These are phyloP conservation scores for Phytophthora cactorum DNA, from an alignment of 352 stramenopile species.

Conservation along the genomic window DNA sequence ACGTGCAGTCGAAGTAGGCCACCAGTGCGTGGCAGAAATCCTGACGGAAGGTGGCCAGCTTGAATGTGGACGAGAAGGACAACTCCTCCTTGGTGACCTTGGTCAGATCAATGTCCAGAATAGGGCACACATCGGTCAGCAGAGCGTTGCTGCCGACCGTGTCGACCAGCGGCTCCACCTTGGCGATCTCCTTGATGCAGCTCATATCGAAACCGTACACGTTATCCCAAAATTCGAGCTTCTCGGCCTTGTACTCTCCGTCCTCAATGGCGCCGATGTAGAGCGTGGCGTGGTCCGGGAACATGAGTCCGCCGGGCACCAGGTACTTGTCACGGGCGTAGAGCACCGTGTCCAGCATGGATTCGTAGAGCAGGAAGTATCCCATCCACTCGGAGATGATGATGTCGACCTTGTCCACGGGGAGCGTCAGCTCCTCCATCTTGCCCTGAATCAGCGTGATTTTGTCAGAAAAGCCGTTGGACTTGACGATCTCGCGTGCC, in stretches of 20 bases:
- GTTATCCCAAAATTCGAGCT: constrained; percentile 98
- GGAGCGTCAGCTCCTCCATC: constrained; percentile 92
- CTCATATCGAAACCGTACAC: constrained; percentile 99
- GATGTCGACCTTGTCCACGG: constrained; percentile 95
- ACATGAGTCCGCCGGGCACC: constrained; percentile 92
- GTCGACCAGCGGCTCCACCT: constrained; percentile 98
- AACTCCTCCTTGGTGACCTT: constrained; percentile 95
- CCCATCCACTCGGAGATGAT: constrained; percentile 99
- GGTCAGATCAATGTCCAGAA: constrained; percentile 93
- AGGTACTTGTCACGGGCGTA: constrained; percentile 97
- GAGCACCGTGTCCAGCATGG: constrained; percentile 97
- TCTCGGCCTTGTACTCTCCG: constrained; percentile 93
- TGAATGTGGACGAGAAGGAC: constrained; percentile 92
- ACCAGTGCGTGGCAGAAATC: constrained; percentile 98
- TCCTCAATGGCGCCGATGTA: constrained; percentile 97
- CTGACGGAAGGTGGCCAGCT: constrained; percentile 91
- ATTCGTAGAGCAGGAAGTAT: constrained; percentile 98
- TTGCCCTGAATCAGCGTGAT: constrained; percentile 97
- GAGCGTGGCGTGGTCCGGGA: constrained; percentile 96
- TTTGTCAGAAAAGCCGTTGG: constrained; percentile 93
- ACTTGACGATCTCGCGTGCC: constrained; percentile 94
- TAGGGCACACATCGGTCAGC: constrained; percentile 91
- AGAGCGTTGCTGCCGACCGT: constrained; percentile 94
- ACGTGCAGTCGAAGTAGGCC: constrained; percentile 98
- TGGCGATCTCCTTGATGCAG: constrained; percentile 96